Percentiles rank a stretch among this genome's conserved stretches.
Conservation (phyloP, 148 eudicot genomes). For the Pharnaceum exiguum region DNA sequence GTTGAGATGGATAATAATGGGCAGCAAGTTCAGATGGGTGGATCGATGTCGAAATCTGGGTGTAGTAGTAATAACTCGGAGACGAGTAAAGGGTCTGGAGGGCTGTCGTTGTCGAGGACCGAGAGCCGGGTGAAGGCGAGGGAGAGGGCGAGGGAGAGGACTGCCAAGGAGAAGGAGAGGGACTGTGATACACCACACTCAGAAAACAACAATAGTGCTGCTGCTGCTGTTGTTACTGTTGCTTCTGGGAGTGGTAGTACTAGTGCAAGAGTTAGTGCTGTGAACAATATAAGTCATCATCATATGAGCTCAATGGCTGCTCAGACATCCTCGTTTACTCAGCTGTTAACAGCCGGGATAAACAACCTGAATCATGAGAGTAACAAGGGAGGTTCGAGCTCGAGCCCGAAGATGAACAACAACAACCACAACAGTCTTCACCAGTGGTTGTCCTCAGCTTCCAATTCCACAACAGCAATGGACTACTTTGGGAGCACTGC, state of each 20-base stretch:
- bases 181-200: constrained; percentile 21
- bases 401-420: constrained; percentile 15
- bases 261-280: too few relatives aligned
- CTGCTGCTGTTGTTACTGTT: background rate
- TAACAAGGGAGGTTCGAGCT: constrained; percentile 10
- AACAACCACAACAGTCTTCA: background rate
- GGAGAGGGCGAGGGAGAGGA: constrained; percentile 73
- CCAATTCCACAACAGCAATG: constrained; percentile 41
- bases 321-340: constrained; percentile 70
- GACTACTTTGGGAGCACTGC: constrained; percentile 48
- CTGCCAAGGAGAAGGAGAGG: constrained; percentile 58
- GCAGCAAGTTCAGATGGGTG: constrained; percentile 20
- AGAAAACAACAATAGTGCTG: background rate
- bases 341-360: constrained; percentile 59
- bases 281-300: background rate
- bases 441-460: constrained; percentile 30
- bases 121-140: constrained; percentile 70
- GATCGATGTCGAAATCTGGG: constrained; percentile 39
- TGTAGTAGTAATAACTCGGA: constrained; percentile 79
- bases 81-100: constrained; percentile 77
- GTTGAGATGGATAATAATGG: constrained; percentile 27
- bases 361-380: constrained; percentile 23
- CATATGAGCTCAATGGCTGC: constrained; percentile 35
- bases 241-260: too few relatives aligned
- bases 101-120: constrained; percentile 55